These are phyloP conservation scores for Begonia masoniana DNA, from an alignment of 306 rosid species.

Conservation along the genomic window DNA sequence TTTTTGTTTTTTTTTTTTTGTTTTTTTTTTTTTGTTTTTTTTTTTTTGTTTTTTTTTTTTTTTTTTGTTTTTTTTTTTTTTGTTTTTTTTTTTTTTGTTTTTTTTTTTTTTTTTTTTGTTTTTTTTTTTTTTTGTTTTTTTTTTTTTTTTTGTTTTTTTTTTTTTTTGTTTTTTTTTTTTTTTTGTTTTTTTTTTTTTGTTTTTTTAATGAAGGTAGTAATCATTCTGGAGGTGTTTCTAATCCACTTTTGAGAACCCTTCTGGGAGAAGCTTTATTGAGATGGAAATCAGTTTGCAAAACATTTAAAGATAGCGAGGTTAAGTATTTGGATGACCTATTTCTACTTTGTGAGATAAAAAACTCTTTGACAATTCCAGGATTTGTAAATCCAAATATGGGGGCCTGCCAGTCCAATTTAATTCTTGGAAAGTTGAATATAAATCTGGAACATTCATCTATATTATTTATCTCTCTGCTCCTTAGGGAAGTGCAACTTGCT, in stretches of 20 bases:
- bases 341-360: constrained; percentile 46
- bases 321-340: constrained; percentile 54
- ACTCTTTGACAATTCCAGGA: constrained; percentile 33
- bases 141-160: too few species aligned
- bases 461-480: constrained; percentile 40
- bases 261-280: constrained; percentile 42
- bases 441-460: constrained; percentile 46
- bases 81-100: too few species aligned
- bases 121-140: too few species aligned
- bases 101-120: too few species aligned
- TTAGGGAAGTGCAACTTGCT: constrained; percentile 42
- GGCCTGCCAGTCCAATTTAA: constrained; percentile 46
- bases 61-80: too few species aligned
- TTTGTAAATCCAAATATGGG: constrained; percentile 27
- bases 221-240: constrained; percentile 24
- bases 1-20: too few species aligned
- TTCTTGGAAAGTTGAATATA: constrained; percentile 66
- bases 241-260: constrained; percentile 23
- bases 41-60: too few species aligned
- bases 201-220: constrained; percentile 29
- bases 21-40: too few species aligned
- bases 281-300: constrained; percentile 42
- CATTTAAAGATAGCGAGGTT: constrained; percentile 32
- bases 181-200: too few species aligned
- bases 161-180: too few species aligned